Evolutionary conservation across 495 filamentous ascomycete genomes (phyloP).

Genomic region (Annulohypoxylon bovei): DNA sequence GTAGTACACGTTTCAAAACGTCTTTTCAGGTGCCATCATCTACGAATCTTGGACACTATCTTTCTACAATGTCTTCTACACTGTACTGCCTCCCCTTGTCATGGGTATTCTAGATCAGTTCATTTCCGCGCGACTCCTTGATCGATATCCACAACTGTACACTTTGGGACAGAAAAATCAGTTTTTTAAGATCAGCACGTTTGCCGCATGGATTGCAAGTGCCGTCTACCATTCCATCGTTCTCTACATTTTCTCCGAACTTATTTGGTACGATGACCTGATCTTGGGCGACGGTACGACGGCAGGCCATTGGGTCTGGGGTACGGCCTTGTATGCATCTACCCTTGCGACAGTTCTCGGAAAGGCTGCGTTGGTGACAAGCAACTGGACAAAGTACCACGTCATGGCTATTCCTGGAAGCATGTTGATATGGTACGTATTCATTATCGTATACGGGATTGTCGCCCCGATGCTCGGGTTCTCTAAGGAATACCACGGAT

Average conservation of each 20-base stretch:
- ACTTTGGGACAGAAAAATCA: conserved; percentile 88
- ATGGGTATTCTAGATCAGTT: conserved; percentile 99
- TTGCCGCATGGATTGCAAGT: conserved; percentile 90
- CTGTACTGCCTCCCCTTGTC: conserved; percentile 89
- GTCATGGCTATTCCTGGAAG: conserved; percentile 95
- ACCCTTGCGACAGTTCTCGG: conserved; percentile 91
- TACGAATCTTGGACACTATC: conserved; percentile 99
- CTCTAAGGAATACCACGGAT: conserved; percentile 84
- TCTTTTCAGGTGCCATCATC: conserved; percentile 96
- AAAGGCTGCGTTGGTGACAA: conserved; percentile 94
- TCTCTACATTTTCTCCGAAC: conserved; percentile 83
- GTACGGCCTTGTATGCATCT: conserved; percentile 87
- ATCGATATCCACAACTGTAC: conserved; percentile 97
- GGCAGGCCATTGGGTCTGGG: conserved; percentile 98
- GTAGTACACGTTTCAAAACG: conserved; percentile 96
- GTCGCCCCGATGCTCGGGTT: conserved; percentile 87
- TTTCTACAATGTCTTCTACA: conserved; percentile 99
- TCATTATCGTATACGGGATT: conserved; percentile 89
- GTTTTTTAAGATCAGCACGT: conserved; percentile 92
- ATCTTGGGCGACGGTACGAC: conserved; percentile 76
- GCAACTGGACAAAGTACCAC: conserved; percentile 99
- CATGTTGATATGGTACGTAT: conserved; percentile 89
- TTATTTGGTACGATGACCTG: conserved; percentile 83
- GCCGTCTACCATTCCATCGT: conserved; percentile 96
- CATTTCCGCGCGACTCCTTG: conserved; percentile 93